Evolutionary conservation across 495 filamentous ascomycete species (phyloP).

Genomic region (Hypoxylon fragiforme): DNA sequence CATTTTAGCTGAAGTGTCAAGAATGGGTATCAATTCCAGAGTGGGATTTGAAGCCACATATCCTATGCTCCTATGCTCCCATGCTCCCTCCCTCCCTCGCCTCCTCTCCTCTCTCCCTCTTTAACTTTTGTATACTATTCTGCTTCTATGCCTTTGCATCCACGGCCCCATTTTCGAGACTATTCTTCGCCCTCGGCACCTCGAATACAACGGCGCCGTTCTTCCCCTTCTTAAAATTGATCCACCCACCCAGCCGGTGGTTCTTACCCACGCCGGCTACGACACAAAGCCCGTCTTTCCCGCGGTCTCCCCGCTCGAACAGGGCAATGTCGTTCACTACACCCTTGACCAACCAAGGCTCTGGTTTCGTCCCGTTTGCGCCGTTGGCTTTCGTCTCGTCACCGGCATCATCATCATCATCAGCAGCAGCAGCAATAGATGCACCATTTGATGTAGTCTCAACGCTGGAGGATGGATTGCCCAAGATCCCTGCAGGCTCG

Average conservation of each 20-base stretch:
- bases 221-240: constrained; percentile 60
- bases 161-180: constrained; percentile 29
- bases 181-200: constrained; percentile 57
- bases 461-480: constrained; percentile 31
- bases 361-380: constrained; percentile 10
- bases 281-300: constrained; percentile 73
- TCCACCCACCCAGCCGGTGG: constrained; percentile 79
- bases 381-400: constrained; percentile 14
- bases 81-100: background rate
- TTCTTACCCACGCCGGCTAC: constrained; percentile 86
- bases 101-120: background rate
- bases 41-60: constrained; percentile 13
- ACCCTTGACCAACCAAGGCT: constrained; percentile 58
- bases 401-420: constrained; percentile 11
- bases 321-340: constrained; percentile 84
- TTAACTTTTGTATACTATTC: background rate
- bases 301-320: constrained; percentile 73
- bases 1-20: constrained; percentile 12
- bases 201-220: constrained; percentile 83
- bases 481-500: constrained; percentile 69
- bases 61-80: background rate
- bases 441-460: constrained; percentile 16
- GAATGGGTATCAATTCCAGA: constrained; percentile 33
- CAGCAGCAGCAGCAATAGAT: background rate
- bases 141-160: constrained; percentile 21